Conservation (phyloP, 192 early-diverging fungal species). For the Thamnidium elegans region DNA sequence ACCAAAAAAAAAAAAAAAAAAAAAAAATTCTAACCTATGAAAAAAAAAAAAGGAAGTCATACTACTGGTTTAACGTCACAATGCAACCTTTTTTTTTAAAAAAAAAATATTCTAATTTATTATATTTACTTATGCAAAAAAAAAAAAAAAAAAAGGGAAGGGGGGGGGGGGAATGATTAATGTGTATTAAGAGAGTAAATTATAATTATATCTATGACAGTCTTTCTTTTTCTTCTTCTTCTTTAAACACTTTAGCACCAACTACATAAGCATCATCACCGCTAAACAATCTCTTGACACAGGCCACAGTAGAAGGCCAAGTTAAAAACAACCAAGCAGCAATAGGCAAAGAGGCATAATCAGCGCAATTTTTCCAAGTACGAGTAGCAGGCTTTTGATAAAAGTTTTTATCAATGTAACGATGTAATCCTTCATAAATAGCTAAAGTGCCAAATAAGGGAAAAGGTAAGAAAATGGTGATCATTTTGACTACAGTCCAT, state of each 20-base stretch:
- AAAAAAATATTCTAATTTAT: too few species aligned
- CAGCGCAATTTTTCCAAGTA: constrained; percentile 32
- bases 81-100: too few species aligned
- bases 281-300: constrained; percentile 36
- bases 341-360: constrained; percentile 42
- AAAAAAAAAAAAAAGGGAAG: not conserved
- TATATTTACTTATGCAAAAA: too few species aligned
- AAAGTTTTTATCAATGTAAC: constrained; percentile 39
- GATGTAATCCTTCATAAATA: constrained; percentile 45
- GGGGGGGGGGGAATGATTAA: not conserved
- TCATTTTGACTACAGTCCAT: constrained; percentile 40
- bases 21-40: too few species aligned
- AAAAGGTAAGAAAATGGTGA: constrained; percentile 40
- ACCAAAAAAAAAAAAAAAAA: too few species aligned
- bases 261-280: constrained; percentile 41
- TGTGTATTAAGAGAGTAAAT: not conserved
- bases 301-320: constrained; percentile 43
- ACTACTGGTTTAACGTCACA: too few species aligned
- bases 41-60: too few species aligned
- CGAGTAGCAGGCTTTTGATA: constrained; percentile 32
- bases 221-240: constrained; percentile 16
- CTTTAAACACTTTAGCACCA: constrained; percentile 37
- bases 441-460: constrained; percentile 40
- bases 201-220: not conserved
- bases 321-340: constrained; percentile 53